These are phyloP conservation scores for Platanthera guangdongensis DNA, from an alignment of 106 monocot species.

Conservation along the genomic window DNA sequence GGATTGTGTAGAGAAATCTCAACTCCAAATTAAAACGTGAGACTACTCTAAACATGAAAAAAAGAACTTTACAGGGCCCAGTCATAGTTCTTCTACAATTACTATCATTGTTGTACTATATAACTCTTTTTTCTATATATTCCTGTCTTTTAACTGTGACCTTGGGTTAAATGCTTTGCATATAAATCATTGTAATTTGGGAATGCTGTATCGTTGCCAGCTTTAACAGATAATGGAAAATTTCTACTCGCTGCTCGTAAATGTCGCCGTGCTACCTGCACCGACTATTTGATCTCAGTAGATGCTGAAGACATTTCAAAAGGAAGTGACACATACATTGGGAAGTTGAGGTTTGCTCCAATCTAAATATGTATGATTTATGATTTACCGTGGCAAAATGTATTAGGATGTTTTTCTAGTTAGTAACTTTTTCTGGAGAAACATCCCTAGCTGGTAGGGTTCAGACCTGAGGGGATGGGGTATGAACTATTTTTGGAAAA, in stretches of 20 bases:
- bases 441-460: neutral
- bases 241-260: slow-evolving; percentile 77
- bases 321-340: slow-evolving; percentile 56
- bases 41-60: too few relatives aligned
- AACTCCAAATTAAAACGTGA: too few relatives aligned
- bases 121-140: neutral
- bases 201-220: slow-evolving; percentile 14
- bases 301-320: slow-evolving; percentile 58
- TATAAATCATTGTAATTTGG: neutral
- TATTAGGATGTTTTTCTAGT: neutral
- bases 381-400: neutral
- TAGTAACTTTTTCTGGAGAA: neutral
- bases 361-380: neutral
- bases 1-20: too few relatives aligned
- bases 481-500: neutral
- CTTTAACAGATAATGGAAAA: slow-evolving; percentile 68
- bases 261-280: slow-evolving; percentile 57
- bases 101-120: too few relatives aligned
- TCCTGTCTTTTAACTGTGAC: neutral
- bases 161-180: neutral
- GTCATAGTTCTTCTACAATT: too few relatives aligned
- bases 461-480: neutral
- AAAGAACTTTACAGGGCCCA: too few relatives aligned
- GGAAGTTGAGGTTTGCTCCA: slow-evolving; percentile 62
- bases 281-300: slow-evolving; percentile 76